phyloP scores from a whole-genome alignment of 192 early-diverging fungal genomes.

The Dissophora ornata region DNA sequence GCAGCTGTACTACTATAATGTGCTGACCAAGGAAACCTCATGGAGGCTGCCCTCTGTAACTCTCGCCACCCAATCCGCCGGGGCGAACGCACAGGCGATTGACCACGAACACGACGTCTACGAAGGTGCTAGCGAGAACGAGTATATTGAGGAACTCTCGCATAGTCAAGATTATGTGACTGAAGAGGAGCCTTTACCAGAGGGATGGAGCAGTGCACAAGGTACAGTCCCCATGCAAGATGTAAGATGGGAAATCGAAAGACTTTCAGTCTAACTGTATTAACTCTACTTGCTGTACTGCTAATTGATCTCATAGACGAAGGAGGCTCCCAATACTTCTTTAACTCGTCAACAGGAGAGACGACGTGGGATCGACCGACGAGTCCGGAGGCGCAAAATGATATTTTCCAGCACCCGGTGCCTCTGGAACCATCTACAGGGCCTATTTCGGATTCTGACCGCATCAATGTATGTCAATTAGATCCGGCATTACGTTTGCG shows the following conservation, averaged over 20 bases:
- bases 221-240: slow-evolving; percentile 47
- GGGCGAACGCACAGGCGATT: too few species aligned
- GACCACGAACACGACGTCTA: background rate
- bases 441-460: background rate
- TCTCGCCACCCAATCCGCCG: background rate
- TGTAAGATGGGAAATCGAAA: too few species aligned
- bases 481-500: too few species aligned
- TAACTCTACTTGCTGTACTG: too few species aligned
- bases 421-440: slow-evolving; percentile 3
- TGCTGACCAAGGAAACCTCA: slow-evolving; percentile 39
- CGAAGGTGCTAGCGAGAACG: too few species aligned
- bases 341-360: slow-evolving; percentile 61
- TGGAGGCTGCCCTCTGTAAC: slow-evolving; percentile 29
- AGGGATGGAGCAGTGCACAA: slow-evolving; percentile 58
- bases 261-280: too few species aligned
- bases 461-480: background rate
- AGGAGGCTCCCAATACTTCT: slow-evolving; percentile 62
- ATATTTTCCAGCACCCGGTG: background rate
- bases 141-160: background rate
- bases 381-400: background rate
- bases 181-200: slow-evolving; percentile 43
- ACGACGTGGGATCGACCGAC: slow-evolving; percentile 62
- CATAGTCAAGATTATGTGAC: background rate
- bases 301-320: slow-evolving; percentile 56
- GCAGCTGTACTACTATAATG: slow-evolving; percentile 42